These are phyloP conservation scores for Termitomyces sp. DNA, from an alignment of 768 basidiomycete species.

Conservation along the genomic window DNA sequence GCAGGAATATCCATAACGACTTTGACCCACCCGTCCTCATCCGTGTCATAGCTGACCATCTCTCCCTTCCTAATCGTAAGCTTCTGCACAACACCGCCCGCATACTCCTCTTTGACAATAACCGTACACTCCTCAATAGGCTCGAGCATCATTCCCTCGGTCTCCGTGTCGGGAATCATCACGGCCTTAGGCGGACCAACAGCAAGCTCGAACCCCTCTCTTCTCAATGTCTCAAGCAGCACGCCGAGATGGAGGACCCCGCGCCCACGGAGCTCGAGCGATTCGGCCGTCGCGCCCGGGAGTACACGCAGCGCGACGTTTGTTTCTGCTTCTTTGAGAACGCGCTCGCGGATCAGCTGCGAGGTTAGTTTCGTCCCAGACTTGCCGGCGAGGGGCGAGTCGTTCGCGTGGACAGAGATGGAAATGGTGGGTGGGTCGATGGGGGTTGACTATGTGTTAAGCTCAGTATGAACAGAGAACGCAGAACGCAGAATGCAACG, in stretches of 20 bases:
- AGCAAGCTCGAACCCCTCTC: conserved; percentile 43
- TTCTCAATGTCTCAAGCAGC: conserved; percentile 40
- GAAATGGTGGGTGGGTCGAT: conserved; percentile 49
- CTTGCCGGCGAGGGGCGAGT: conserved; percentile 38
- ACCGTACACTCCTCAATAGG: conserved; percentile 43
- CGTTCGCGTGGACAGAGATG: conserved; percentile 40
- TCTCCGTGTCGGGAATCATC: conserved; percentile 36
- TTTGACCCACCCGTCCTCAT: conserved; percentile 41
- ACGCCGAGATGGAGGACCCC: conserved; percentile 48
- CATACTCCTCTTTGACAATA: conserved; percentile 40
- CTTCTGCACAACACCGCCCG: conserved; percentile 42
- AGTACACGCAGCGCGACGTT: conserved; percentile 45
- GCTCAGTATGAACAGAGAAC: too few relatives aligned
- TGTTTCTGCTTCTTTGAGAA: conserved; percentile 45
- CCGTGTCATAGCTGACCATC: conserved; percentile 40
- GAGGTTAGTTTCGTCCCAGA: conserved; percentile 46
- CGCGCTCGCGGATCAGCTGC: conserved; percentile 41
- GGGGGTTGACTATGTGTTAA: conserved; percentile 26
- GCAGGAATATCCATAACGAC: conserved; percentile 45
- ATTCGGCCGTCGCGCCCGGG: conserved; percentile 43
- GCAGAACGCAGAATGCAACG: neutral
- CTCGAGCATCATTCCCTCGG: conserved; percentile 33
- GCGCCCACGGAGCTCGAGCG: conserved; percentile 41
- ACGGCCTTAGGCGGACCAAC: conserved; percentile 47
- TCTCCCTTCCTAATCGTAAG: conserved; percentile 44